Conservation (phyloP, 2,329 filamentous ascomycete genomes). For the Colletotrichum caudatum region DNA sequence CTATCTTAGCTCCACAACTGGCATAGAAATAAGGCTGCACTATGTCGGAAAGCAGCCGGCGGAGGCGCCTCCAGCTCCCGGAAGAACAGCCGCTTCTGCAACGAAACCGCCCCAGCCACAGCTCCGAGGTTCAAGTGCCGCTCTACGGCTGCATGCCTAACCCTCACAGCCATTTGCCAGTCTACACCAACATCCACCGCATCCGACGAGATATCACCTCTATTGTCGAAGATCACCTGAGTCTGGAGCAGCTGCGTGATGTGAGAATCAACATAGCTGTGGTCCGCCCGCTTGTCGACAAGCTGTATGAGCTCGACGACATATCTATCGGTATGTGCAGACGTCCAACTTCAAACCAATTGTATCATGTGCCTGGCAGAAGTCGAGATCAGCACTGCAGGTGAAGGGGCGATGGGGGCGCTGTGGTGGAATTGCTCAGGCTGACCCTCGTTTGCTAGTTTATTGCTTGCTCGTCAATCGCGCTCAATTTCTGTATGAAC, state of each 20-base stretch:
- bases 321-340: conserved; percentile 74
- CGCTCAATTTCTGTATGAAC: conserved; percentile 82
- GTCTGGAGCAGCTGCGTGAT: conserved; percentile 81
- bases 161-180: conserved; percentile 72
- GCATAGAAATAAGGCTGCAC: conserved; percentile 28
- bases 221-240: conserved; percentile 73
- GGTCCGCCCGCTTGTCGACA: conserved; percentile 84
- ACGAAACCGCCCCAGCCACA: conserved; percentile 52
- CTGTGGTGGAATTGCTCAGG: background rate
- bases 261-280: conserved; percentile 85
- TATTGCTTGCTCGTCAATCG: conserved; percentile 88
- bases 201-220: conserved; percentile 73
- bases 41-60: conserved; percentile 43
- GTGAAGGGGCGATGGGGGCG: background rate
- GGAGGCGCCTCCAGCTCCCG: conserved; percentile 40
- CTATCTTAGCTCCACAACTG: background rate
- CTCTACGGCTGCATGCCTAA: conserved; percentile 68
- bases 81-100: conserved; percentile 52
- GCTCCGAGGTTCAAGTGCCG: conserved; percentile 52
- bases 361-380: background rate
- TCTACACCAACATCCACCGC: conserved; percentile 83
- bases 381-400: background rate
- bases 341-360: background rate
- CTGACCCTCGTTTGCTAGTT: conserved; percentile 60
- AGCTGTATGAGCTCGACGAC: conserved; percentile 82